These are phyloP conservation scores for Carex scoparia DNA, from an alignment of 176 grass and related monocot species.

Conservation along the genomic window DNA sequence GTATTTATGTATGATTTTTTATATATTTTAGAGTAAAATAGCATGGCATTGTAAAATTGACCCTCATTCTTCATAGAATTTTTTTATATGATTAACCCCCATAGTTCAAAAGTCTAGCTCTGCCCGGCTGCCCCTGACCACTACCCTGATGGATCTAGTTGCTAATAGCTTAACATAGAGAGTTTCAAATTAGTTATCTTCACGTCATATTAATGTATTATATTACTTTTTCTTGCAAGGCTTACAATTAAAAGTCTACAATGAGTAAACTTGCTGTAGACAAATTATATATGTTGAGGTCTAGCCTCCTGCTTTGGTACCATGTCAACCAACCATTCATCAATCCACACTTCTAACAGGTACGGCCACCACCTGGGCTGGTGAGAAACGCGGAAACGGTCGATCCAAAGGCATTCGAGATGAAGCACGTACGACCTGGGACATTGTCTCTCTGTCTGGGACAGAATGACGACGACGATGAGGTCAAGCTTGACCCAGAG, in stretches of 20 bases:
- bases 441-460: slow-evolving; percentile 83
- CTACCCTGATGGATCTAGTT: neutral
- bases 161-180: neutral
- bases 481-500: slow-evolving; percentile 64
- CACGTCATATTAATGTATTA: neutral
- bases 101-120: no score
- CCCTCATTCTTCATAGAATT: no score
- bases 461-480: slow-evolving; percentile 77
- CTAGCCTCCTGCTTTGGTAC: neutral
- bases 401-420: slow-evolving; percentile 63
- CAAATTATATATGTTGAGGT: neutral
- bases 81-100: no score
- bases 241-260: neutral
- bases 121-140: no score
- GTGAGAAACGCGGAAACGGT: slow-evolving; percentile 64
- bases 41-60: no score
- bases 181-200: neutral
- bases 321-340: neutral
- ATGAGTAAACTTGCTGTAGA: neutral
- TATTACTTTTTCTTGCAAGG: neutral
- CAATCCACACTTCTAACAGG: neutral
- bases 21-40: no score
- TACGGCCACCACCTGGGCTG: slow-evolving; percentile 55
- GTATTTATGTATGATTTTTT: no score
- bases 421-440: slow-evolving; percentile 66